Conservation (phyloP, 1,139 yeast species). For the Ogataea hybrid region DNA sequence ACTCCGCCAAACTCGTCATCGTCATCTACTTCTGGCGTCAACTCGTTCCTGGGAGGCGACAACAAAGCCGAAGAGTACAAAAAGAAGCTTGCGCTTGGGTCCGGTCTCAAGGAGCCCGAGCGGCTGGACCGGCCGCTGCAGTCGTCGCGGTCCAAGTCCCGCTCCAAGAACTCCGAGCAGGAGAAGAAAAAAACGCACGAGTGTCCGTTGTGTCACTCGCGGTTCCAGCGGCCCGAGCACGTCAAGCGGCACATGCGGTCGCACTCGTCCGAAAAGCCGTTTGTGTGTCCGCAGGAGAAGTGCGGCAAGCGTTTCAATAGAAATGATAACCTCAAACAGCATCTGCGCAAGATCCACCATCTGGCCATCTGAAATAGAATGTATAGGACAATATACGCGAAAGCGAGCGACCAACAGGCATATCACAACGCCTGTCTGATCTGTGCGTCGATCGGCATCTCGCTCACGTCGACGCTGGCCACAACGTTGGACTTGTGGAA, state of each 20-base stretch:
- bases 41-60: conserved; percentile 2
- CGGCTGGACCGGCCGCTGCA: conserved; percentile 31
- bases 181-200: conserved; percentile 63
- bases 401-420: neutral
- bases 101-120: conserved; percentile 23
- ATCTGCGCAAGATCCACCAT: conserved; percentile 60
- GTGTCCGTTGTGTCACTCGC: conserved; percentile 74
- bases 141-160: conserved; percentile 32
- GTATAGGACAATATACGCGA: conserved; percentile 1
- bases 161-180: conserved; percentile 38
- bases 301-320: conserved; percentile 80
- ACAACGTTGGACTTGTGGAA: conserved; percentile 51
- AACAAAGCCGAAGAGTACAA: conserved; percentile 5
- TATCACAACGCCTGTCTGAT: conserved; percentile 30
- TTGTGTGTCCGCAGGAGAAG: conserved; percentile 64
- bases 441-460: conserved; percentile 34
- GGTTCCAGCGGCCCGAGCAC: conserved; percentile 89
- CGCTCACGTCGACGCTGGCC: conserved; percentile 32
- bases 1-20: conserved; percentile 23
- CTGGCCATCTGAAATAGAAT: conserved; percentile 10
- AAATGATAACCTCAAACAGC: conserved; percentile 67
- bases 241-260: conserved; percentile 86
- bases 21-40: conserved; percentile 14
- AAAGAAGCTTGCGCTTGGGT: neutral
- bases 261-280: conserved; percentile 87